Conservation (phyloP, 331 rosid species). For the Malus hybrid region DNA sequence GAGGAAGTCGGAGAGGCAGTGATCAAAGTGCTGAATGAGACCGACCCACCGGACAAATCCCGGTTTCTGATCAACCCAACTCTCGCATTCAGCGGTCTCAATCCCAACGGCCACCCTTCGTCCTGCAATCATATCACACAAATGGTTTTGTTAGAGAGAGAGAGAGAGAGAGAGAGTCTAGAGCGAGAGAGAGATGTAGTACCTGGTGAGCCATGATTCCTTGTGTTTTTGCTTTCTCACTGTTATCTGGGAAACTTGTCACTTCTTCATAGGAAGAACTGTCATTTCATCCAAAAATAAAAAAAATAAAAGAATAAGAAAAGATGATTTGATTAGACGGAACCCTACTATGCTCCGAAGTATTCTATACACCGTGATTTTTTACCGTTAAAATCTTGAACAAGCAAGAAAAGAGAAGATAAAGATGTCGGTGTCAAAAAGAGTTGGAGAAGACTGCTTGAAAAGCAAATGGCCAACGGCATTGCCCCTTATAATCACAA, state of each 20-base stretch:
- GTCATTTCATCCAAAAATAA: not conserved
- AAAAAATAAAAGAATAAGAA: not conserved
- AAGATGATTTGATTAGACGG: not conserved
- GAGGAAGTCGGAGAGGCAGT: slow-evolving; percentile 46
- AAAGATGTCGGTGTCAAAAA: too few species aligned
- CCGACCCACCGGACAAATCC: slow-evolving; percentile 55
- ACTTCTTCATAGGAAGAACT: not conserved
- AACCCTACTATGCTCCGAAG: too few species aligned
- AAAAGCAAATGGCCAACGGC: not conserved
- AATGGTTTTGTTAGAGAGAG: not conserved
- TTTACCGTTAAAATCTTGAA: too few species aligned
- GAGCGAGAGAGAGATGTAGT: not conserved
- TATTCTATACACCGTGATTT: too few species aligned
- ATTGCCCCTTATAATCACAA: not conserved
- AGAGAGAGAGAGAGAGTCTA: not conserved
- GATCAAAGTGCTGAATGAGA: slow-evolving; percentile 64
- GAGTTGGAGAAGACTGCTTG: not conserved
- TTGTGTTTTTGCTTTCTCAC: not conserved
- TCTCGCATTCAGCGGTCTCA: slow-evolving; percentile 58
- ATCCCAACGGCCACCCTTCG: slow-evolving; percentile 88
- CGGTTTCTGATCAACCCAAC: slow-evolving; percentile 46
- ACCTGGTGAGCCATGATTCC: slow-evolving; percentile 47
- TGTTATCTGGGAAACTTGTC: not conserved
- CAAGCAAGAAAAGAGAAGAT: too few species aligned
- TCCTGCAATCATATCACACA: slow-evolving; percentile 28